These are phyloP conservation scores for Blastocladiella emersonii DNA, from an alignment of 371 early-diverging fungal genomes.

Conservation along the genomic window DNA sequence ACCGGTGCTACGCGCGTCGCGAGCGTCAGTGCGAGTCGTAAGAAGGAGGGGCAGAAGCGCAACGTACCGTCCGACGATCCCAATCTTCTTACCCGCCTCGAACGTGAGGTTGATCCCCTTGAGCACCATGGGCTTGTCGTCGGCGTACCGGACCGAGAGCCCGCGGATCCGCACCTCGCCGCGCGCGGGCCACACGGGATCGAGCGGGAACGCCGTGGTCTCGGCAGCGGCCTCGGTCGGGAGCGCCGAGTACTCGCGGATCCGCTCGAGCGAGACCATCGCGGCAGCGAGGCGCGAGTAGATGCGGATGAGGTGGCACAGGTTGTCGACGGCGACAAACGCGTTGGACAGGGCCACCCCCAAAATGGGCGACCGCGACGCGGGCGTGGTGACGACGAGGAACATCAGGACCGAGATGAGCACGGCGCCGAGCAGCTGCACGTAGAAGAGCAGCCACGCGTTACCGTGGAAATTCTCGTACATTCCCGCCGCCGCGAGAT, in stretches of 20 bases:
- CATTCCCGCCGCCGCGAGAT: too few relatives aligned
- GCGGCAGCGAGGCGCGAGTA: too few relatives aligned
- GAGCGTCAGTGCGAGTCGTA: slow-evolving; percentile 26
- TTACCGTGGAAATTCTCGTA: too few relatives aligned
- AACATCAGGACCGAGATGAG: too few relatives aligned
- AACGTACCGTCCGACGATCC: slow-evolving; percentile 41
- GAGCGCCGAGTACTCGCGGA: slow-evolving; percentile 57
- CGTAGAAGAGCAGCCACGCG: too few relatives aligned
- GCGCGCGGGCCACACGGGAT: background rate
- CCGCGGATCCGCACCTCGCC: background rate
- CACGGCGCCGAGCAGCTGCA: too few relatives aligned
- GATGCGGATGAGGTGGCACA: too few relatives aligned
- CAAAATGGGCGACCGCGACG: too few relatives aligned
- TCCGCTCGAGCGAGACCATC: slow-evolving; percentile 68
- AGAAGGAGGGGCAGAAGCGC: background rate
- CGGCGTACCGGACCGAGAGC: slow-evolving; percentile 42
- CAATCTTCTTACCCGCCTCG: slow-evolving; percentile 43
- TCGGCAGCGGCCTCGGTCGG: background rate
- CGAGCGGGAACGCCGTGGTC: background rate
- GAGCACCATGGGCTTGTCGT: slow-evolving; percentile 48
- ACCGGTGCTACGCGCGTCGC: slow-evolving; percentile 42
- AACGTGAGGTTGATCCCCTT: slow-evolving; percentile 22
- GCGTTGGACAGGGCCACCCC: too few relatives aligned
- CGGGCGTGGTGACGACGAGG: too few relatives aligned
- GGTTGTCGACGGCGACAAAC: too few relatives aligned